phyloP scores from a whole-genome alignment of 1,284 basidiomycete species.

The Phenoliferia sp. region DNA sequence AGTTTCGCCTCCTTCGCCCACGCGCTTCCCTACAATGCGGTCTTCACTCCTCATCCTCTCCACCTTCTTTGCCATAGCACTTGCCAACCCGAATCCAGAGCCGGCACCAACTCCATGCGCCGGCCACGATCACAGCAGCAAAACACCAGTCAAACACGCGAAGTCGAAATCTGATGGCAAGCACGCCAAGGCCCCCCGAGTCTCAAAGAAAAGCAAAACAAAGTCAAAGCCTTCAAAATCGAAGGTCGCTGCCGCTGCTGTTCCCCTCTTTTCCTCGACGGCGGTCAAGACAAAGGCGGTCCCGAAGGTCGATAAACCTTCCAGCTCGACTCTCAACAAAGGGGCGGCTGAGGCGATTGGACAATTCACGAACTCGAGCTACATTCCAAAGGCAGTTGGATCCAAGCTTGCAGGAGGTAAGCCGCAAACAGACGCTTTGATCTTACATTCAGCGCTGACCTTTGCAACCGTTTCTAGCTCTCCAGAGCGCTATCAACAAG shows the following conservation, averaged over 20 bases:
- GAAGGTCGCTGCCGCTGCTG: too few species aligned
- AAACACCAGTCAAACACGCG: background rate
- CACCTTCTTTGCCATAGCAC: background rate
- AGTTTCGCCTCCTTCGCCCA: background rate
- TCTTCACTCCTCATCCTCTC: background rate
- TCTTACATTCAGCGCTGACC: too few species aligned
- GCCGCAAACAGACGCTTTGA: background rate
- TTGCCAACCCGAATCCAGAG: background rate
- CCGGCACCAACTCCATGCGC: background rate
- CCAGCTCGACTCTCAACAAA: conserved; percentile 19
- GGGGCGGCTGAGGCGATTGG: conserved; percentile 18
- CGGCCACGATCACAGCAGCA: background rate
- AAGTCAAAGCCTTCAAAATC: too few species aligned
- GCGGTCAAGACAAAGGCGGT: background rate
- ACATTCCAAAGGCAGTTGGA: conserved; percentile 21
- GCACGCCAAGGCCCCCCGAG: background rate
- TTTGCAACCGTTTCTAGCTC: too few species aligned
- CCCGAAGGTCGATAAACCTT: conserved; percentile 22
- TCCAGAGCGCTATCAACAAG: conserved; percentile 20
- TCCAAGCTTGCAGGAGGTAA: conserved; percentile 20
- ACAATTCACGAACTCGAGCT: conserved; percentile 12
- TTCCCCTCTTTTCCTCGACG: background rate
- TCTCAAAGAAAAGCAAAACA: background rate
- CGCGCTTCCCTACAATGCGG: background rate
- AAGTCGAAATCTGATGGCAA: background rate